A percentile compares a stretch with the other conserved stretches of the same genome.
Conservation (phyloP, 768 basidiomycete species). For the Mycena galericulata region DNA sequence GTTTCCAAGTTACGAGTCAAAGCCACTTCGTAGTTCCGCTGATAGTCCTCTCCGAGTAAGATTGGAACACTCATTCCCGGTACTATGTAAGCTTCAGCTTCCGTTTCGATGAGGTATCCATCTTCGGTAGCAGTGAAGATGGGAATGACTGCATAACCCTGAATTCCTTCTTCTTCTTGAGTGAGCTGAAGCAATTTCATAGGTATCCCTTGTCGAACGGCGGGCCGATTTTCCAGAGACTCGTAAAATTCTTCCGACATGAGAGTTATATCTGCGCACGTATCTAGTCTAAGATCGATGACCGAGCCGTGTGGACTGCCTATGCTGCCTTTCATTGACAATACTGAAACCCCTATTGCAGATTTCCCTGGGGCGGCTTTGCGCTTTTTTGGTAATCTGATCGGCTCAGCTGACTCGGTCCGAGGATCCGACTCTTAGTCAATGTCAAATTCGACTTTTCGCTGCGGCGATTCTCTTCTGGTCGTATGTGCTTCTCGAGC, state of each 20-base stretch:
- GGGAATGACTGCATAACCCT: not conserved
- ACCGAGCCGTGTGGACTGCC: not conserved
- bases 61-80: constrained; percentile 3
- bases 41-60: not conserved
- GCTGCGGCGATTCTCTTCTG: not conserved
- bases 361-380: not conserved
- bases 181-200: not conserved
- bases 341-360: not conserved
- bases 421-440: too few relatives aligned
- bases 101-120: not conserved
- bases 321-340: not conserved
- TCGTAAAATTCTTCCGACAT: not conserved
- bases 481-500: not conserved
- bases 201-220: not conserved
- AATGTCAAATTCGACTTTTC: too few relatives aligned
- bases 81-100: not conserved
- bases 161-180: not conserved
- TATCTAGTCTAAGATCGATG: not conserved
- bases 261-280: constrained; percentile 5
- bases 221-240: not conserved
- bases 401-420: not conserved
- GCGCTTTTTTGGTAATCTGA: not conserved
- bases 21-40: not conserved
- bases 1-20: not conserved
- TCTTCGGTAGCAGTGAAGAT: not conserved